These are phyloP conservation scores for Spraguea lophii DNA, from an alignment of 371 early-diverging fungal species.

Conservation along the genomic window DNA sequence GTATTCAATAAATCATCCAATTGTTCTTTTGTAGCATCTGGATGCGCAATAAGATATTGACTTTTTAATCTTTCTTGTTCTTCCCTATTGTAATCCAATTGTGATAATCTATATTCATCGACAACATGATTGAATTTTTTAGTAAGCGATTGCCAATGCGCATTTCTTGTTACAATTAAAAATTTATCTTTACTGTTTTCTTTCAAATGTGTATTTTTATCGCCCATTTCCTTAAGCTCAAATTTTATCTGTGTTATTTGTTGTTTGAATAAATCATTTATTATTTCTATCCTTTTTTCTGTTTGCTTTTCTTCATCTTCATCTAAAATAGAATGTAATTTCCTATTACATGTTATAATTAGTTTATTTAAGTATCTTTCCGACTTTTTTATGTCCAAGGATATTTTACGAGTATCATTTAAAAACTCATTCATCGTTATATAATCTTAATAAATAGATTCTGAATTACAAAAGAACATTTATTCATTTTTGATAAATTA, in stretches of 20 bases:
- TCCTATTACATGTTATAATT: too few relatives aligned
- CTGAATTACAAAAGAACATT: too few relatives aligned
- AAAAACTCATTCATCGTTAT: too few relatives aligned
- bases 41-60: slow-evolving; percentile 42
- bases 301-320: slow-evolving; percentile 25
- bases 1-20: slow-evolving; percentile 21
- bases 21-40: slow-evolving; percentile 43
- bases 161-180: slow-evolving; percentile 15
- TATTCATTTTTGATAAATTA: too few relatives aligned
- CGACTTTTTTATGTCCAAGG: too few relatives aligned
- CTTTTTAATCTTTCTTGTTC: slow-evolving; percentile 38
- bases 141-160: slow-evolving; percentile 22
- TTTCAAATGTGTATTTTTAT: slow-evolving; percentile 6
- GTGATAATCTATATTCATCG: slow-evolving; percentile 20
- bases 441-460: too few relatives aligned
- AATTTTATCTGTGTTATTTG: slow-evolving; percentile 13
- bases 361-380: too few relatives aligned
- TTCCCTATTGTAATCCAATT: slow-evolving; percentile 20
- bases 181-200: slow-evolving; percentile 4
- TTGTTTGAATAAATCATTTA: slow-evolving; percentile 23
- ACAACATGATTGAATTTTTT: slow-evolving; percentile 27
- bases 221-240: slow-evolving; percentile 8
- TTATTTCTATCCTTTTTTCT: slow-evolving; percentile 23
- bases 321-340: slow-evolving; percentile 27
- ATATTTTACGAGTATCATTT: too few relatives aligned